A percentile compares a stretch with the other conserved stretches of the same genome.
Conservation (phyloP, 2,329 filamentous ascomycete species). For the Epichloe hybrida region DNA sequence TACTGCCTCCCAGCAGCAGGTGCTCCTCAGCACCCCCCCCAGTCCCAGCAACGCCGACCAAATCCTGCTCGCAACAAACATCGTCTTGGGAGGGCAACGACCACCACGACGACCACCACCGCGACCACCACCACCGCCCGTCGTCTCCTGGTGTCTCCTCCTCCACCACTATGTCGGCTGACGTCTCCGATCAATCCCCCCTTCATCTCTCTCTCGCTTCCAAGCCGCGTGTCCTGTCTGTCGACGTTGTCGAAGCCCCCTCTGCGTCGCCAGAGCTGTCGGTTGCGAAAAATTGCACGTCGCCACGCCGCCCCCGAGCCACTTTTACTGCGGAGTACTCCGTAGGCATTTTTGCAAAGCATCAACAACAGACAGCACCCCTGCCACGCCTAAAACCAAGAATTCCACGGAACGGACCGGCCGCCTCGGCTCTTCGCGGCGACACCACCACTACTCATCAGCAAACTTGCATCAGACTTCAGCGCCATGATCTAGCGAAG, state of each 20-base stretch:
- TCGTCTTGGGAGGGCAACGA: neutral
- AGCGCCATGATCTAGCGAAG: constrained; percentile 23
- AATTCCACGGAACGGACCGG: neutral
- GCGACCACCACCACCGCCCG: neutral
- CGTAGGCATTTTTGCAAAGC: neutral
- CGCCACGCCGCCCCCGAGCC: neutral
- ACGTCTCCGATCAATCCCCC: constrained; percentile 4
- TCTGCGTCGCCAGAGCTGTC: neutral
- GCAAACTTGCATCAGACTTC: neutral
- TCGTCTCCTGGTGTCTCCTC: neutral
- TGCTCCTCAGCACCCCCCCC: neutral
- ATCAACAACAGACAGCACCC: neutral
- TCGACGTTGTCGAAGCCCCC: neutral
- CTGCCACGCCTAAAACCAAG: neutral
- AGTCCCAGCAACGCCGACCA: neutral
- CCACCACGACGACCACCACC: neutral
- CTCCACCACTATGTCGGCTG: constrained; percentile 5
- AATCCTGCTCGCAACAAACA: neutral
- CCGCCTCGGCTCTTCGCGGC: neutral
- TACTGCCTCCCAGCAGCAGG: neutral
- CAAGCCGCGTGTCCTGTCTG: too few species aligned
- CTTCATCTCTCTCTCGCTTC: neutral
- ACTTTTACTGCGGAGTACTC: neutral
- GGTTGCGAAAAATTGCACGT: neutral
- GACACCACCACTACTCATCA: neutral